A percentile compares a stretch with the other conserved stretches of the same genome.
Conservation (phyloP, 208 protist genomes). For the Angomonas deanei region DNA sequence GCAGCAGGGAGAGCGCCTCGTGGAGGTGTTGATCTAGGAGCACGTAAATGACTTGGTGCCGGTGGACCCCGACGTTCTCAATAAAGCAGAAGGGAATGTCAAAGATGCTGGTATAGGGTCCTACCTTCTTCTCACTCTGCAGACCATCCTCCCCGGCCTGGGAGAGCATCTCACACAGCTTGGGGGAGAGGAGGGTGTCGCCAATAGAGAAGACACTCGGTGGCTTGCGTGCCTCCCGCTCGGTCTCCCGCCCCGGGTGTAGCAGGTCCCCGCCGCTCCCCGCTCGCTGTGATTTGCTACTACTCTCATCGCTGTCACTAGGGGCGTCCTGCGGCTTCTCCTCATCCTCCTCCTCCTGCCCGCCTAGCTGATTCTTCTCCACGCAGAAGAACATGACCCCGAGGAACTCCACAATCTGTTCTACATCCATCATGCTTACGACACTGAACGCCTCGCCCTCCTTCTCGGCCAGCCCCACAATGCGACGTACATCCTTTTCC, state of each 20-base stretch:
- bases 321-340: neutral
- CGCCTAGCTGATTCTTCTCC: slow-evolving; percentile 22
- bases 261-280: too few relatives aligned
- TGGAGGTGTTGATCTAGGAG: slow-evolving; percentile 64
- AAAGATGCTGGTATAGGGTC: slow-evolving; percentile 66
- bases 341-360: neutral
- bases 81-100: slow-evolving; percentile 72
- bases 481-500: slow-evolving; percentile 41
- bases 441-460: slow-evolving; percentile 52
- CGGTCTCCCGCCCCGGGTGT: too few relatives aligned
- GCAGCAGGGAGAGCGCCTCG: slow-evolving; percentile 67
- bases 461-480: slow-evolving; percentile 69
- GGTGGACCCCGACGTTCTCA: slow-evolving; percentile 51
- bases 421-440: slow-evolving; percentile 70
- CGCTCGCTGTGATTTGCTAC: too few relatives aligned
- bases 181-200: neutral
- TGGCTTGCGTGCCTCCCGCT: slow-evolving; percentile 3
- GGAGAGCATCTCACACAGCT: neutral
- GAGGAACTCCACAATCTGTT: slow-evolving; percentile 81
- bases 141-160: slow-evolving; percentile 18
- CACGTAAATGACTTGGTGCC: slow-evolving; percentile 41
- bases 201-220: neutral
- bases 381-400: slow-evolving; percentile 76
- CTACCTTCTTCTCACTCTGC: slow-evolving; percentile 36
- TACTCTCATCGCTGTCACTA: neutral